Evolutionary conservation across 2,329 filamentous ascomycete species (phyloP).

Genomic region (Colletotrichum sp.): DNA sequence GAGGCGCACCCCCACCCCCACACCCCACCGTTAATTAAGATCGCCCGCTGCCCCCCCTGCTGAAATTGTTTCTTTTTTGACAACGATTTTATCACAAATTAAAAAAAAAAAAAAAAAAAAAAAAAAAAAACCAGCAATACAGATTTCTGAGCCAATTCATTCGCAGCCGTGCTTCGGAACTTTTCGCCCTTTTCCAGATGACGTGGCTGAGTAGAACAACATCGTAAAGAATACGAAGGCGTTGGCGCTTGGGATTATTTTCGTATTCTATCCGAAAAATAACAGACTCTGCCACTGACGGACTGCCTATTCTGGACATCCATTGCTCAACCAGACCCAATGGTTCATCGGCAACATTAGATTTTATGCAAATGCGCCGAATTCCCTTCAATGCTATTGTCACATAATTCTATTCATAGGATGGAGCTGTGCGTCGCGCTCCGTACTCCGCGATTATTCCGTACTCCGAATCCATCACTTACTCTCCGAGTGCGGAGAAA

Average conservation of each 20-base stretch:
- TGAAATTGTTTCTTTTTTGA: too few relatives aligned
- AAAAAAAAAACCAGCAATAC: neutral
- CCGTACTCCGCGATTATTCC: neutral
- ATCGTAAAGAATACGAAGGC: neutral
- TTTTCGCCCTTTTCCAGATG: neutral
- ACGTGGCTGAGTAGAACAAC: neutral
- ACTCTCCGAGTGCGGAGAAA: neutral
- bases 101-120: too few relatives aligned
- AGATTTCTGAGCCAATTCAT: neutral
- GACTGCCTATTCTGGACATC: fast-evolving
- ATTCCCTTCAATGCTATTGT: fast-evolving
- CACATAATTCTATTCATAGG: fast-evolving
- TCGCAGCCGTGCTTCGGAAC: neutral
- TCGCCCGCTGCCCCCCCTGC: too few relatives aligned
- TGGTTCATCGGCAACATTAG: too few relatives aligned
- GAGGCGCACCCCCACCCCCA: too few relatives aligned
- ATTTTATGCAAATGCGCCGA: fast-evolving
- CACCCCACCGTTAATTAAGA: too few relatives aligned
- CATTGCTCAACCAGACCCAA: neutral
- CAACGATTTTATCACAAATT: too few relatives aligned
- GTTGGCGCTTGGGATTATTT: fast-evolving
- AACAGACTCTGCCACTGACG: neutral
- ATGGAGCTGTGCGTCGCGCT: neutral
- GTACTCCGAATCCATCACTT: neutral
- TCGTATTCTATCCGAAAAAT: neutral